Base-by-base conservation (phyloP, 352 stramenopile genomes). In the Thalassiosira exigua region DNA sequence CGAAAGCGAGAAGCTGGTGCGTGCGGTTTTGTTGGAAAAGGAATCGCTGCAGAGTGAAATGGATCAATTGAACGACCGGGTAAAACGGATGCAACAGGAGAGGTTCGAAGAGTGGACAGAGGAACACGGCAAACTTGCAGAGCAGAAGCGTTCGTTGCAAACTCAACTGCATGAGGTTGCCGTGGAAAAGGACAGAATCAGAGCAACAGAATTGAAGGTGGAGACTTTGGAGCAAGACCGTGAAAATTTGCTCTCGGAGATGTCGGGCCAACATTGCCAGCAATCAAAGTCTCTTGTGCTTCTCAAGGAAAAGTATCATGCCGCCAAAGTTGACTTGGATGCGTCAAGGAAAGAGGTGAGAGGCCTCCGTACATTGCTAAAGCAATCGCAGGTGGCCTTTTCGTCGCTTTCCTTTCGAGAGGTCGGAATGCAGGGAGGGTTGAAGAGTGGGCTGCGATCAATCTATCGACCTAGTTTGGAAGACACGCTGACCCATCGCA, bases 351-450 rank as follows among this genome's bases (percentile, higher is more conserved):
- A 65, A 12, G 78, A 86, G 64, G 50, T 72, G 41, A 19, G 27
- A 12, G 65, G 56, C 46, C 69, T 86, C 11, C 42, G 65, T 9
- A 44, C 39, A 29, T 70, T 86, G 22, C 50, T 86, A 12, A 80
- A 60, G 41, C 78, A 82, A 69, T 82, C 71, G 7, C 51, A 79
- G 66, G 58, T 42, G 57, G 71, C 71, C 21, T 21, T 86, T 4
- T 44, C 75, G 54, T 86, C 78, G 24, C 24, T 85, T 22, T 74
- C 76, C 14, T 85, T 79, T 44, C 53, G 39, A 53, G 53, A 81
- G 21, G 22, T 56, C 22, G 46, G 46, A 56, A 56, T n/a, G n/a
- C n/a, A n/a, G n/a, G n/a, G n/a, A n/a, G n/a, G n/a, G n/a, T n/a
- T n/a, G n/a, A n/a, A n/a, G n/a, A n/a, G n/a, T n/a, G n/a, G n/a